Evolutionary conservation across 1,139 yeast genomes (phyloP).

Genomic region (Geotrichum histeridarum): DNA sequence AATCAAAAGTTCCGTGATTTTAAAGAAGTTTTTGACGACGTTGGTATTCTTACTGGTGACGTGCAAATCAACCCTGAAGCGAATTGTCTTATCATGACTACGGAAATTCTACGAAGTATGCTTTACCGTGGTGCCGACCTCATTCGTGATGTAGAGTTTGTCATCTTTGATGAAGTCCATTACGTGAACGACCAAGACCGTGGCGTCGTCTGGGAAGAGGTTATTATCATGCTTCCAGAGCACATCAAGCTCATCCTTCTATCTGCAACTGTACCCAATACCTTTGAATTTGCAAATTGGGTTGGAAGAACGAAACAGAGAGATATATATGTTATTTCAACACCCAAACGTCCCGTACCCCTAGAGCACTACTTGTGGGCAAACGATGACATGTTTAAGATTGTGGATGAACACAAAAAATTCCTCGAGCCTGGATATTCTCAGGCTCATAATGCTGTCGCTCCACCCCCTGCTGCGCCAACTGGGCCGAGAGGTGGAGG

Average conservation of each 20-base stretch:
- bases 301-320: constrained; percentile 94
- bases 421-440: constrained; percentile 63
- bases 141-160: constrained; percentile 96
- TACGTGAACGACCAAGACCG: constrained; percentile 93
- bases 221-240: constrained; percentile 89
- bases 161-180: constrained; percentile 92
- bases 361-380: constrained; percentile 84
- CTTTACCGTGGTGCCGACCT: constrained; percentile 89
- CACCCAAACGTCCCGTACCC: constrained; percentile 95
- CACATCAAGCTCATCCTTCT: constrained; percentile 57
- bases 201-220: constrained; percentile 99
- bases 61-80: constrained; percentile 96
- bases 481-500: constrained; percentile 33
- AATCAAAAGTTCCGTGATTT: constrained; percentile 95
- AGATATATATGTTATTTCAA: constrained; percentile 90
- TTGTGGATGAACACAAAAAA: constrained; percentile 66
- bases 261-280: constrained; percentile 96
- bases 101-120: constrained; percentile 91
- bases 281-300: constrained; percentile 97
- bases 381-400: constrained; percentile 57
- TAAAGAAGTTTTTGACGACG: constrained; percentile 88
- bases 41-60: constrained; percentile 97
- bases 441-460: constrained; percentile 53
- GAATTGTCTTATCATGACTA: constrained; percentile 94
- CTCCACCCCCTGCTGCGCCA: constrained; percentile 39